Conservation (phyloP, 495 filamentous ascomycete genomes). For the Podospora sp. region DNA sequence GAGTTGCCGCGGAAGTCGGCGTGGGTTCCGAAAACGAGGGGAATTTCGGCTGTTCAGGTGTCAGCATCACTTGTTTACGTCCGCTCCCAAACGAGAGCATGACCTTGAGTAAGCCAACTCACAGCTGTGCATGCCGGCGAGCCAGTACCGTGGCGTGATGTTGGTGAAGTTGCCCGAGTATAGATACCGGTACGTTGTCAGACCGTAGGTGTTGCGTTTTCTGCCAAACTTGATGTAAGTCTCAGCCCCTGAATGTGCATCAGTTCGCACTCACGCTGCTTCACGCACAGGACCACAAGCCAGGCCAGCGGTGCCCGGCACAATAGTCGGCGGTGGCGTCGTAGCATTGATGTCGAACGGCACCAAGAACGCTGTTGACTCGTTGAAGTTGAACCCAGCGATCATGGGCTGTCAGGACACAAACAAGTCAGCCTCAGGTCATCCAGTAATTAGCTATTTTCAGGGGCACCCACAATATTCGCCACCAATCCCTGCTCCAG, state of each 20-base stretch:
- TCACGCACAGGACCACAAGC: background rate
- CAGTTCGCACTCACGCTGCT: background rate
- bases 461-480: constrained; percentile 11
- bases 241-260: background rate
- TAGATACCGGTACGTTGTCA: constrained; percentile 38
- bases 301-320: background rate
- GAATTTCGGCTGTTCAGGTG: constrained; percentile 37
- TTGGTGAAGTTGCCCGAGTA: constrained; percentile 43
- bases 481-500: constrained; percentile 24
- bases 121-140: constrained; percentile 40
- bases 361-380: constrained; percentile 20
- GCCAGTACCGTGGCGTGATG: constrained; percentile 39
- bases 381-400: constrained; percentile 23
- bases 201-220: constrained; percentile 13
- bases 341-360: constrained; percentile 8
- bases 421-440: background rate
- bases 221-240: background rate
- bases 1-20: constrained; percentile 42
- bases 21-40: constrained; percentile 50
- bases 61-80: too few relatives aligned
- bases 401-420: constrained; percentile 18
- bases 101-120: background rate
- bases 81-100: background rate
- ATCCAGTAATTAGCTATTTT: background rate
- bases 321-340: background rate